Conservation (phyloP, 148 eudicot species). For the Fallopia convolvulus region DNA sequence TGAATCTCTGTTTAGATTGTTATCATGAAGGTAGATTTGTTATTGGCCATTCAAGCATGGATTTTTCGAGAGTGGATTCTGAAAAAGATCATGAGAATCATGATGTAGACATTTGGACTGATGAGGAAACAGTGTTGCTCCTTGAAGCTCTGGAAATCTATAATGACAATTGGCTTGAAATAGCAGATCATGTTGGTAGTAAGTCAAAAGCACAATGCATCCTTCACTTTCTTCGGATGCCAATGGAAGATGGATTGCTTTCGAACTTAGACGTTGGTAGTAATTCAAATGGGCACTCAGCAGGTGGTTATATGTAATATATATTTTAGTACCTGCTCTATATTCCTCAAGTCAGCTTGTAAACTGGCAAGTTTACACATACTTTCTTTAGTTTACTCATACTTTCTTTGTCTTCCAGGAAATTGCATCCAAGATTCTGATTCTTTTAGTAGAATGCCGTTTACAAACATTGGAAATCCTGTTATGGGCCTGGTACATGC, state of each 20-base stretch:
- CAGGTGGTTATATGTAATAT: slow-evolving; percentile 22
- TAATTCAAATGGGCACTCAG: slow-evolving; percentile 51
- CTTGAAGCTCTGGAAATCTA: slow-evolving; percentile 80
- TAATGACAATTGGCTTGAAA: slow-evolving; percentile 77
- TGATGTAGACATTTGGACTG: slow-evolving; percentile 82
- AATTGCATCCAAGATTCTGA: slow-evolving; percentile 31
- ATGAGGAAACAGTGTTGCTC: slow-evolving; percentile 77
- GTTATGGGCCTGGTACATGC: slow-evolving; percentile 73
- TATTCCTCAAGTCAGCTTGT: neutral
- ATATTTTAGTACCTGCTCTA: neutral
- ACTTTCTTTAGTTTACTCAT: neutral
- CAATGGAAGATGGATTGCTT: slow-evolving; percentile 59
- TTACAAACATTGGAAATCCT: slow-evolving; percentile 69
- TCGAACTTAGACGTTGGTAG: slow-evolving; percentile 58
- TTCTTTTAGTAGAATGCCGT: slow-evolving; percentile 52
- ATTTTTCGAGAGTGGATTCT: slow-evolving; percentile 57
- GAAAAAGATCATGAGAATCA: slow-evolving; percentile 49
- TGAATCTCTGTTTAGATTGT: slow-evolving; percentile 68
- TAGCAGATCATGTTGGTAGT: slow-evolving; percentile 84
- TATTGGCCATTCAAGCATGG: slow-evolving; percentile 82
- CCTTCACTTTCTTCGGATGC: slow-evolving; percentile 81
- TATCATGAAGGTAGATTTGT: slow-evolving; percentile 73
- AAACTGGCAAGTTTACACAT: neutral
- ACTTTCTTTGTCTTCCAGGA: slow-evolving; percentile 29
- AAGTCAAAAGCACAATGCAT: slow-evolving; percentile 98